A percentile compares a stretch with the other conserved stretches of the same genome.
phyloP scores from a whole-genome alignment of 2,329 filamentous ascomycete genomes.

The Amauroascus niger region DNA sequence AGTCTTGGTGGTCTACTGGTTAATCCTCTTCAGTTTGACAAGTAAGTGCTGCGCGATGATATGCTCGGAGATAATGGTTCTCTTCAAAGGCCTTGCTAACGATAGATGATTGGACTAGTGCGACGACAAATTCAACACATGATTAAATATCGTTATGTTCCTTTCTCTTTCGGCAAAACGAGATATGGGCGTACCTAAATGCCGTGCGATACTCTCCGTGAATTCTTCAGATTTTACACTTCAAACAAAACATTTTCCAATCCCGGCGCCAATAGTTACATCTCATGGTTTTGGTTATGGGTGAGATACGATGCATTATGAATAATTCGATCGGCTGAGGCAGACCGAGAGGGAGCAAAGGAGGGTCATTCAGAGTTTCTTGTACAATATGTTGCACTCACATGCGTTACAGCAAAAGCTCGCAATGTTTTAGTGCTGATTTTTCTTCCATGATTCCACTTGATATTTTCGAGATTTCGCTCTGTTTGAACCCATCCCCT shows the following conservation, averaged over 20 bases:
- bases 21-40: slow-evolving; percentile 90
- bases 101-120: slow-evolving; percentile 50
- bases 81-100: neutral
- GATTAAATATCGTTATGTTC: slow-evolving; percentile 99
- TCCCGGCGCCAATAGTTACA: neutral
- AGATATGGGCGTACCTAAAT: slow-evolving; percentile 47
- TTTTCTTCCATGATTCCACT: neutral
- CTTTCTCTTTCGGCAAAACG: slow-evolving; percentile 84
- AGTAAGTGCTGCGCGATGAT: slow-evolving; percentile 51
- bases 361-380: neutral
- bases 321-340: neutral
- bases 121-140: slow-evolving; percentile 99
- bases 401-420: neutral
- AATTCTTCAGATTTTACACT: neutral
- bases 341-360: neutral
- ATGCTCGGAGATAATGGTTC: neutral
- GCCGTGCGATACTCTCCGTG: neutral
- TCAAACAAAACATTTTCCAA: neutral
- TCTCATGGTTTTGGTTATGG: neutral
- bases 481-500: neutral
- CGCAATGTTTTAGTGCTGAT: neutral
- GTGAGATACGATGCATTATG: neutral
- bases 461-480: neutral
- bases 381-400: slow-evolving; percentile 5
- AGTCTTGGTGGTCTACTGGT: slow-evolving; percentile 95